phyloP scores from a whole-genome alignment of 768 basidiomycete species.

The Leccinum rimulosum region DNA sequence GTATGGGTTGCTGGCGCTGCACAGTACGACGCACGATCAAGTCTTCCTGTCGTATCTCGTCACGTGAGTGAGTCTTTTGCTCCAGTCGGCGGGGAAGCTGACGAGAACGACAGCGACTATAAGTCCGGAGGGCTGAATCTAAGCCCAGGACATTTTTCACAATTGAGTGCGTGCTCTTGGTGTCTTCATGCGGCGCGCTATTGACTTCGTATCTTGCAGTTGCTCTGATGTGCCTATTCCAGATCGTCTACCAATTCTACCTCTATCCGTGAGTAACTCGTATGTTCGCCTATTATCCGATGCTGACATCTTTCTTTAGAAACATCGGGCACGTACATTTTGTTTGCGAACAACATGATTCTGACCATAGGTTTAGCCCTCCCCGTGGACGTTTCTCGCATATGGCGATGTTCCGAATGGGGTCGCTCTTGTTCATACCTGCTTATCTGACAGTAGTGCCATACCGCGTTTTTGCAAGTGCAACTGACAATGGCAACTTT shows the following conservation, averaged over 20 bases:
- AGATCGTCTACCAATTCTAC: constrained; percentile 89
- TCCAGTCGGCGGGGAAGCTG: neutral
- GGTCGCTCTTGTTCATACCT: constrained; percentile 83
- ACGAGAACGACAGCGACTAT: constrained; percentile 55
- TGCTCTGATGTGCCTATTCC: constrained; percentile 91
- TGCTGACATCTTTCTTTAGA: constrained; percentile 30
- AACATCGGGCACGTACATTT: constrained; percentile 56
- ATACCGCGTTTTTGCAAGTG: constrained; percentile 71
- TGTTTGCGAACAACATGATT: neutral
- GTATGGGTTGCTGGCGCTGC: constrained; percentile 86
- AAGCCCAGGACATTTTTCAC: constrained; percentile 88
- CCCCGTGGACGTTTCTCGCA: constrained; percentile 82
- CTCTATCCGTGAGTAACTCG: constrained; percentile 71
- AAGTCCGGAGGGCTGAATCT: constrained; percentile 86
- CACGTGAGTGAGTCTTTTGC: constrained; percentile 18
- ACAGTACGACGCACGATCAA: constrained; percentile 88
- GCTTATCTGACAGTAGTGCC: constrained; percentile 79
- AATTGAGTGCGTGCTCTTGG: constrained; percentile 61
- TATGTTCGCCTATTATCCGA: neutral
- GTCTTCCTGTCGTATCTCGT: constrained; percentile 90
- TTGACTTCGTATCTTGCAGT: constrained; percentile 43
- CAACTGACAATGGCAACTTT: constrained; percentile 66
- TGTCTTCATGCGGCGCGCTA: neutral
- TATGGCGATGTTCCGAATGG: constrained; percentile 87
- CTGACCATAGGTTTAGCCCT: constrained; percentile 45